A percentile compares a stretch with the other conserved stretches of the same genome.
Conservation (phyloP, 768 basidiomycete genomes). For the Rhizopogon vinicolor region DNA sequence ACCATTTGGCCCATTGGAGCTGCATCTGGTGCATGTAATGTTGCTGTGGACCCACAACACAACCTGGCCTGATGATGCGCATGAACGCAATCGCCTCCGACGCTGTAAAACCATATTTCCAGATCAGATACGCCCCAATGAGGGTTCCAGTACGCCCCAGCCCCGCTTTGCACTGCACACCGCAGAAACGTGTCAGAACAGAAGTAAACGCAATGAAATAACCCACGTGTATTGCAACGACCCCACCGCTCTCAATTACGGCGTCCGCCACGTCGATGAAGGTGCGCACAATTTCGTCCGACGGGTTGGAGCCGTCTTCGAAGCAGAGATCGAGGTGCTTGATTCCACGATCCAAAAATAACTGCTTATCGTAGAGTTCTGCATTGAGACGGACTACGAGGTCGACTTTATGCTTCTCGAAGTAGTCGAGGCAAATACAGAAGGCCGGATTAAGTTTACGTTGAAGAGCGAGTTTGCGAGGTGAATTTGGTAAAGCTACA, state of each 20-base stretch:
- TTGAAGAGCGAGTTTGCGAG: conserved; percentile 56
- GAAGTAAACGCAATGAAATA: conserved; percentile 5
- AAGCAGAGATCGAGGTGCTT: conserved; percentile 93
- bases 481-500: conserved; percentile 10
- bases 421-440: conserved; percentile 90
- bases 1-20: conserved; percentile 91
- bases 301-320: conserved; percentile 97
- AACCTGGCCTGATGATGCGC: conserved; percentile 94
- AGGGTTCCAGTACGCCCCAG: conserved; percentile 94
- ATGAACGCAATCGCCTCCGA: conserved; percentile 96
- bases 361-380: conserved; percentile 77
- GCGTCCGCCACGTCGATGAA: conserved; percentile 87
- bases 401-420: conserved; percentile 81
- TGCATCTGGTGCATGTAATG: conserved; percentile 96
- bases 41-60: conserved; percentile 88
- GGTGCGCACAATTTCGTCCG: conserved; percentile 88
- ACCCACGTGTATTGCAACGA: conserved; percentile 84
- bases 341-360: conserved; percentile 82
- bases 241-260: conserved; percentile 72
- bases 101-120: conserved; percentile 98
- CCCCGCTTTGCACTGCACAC: conserved; percentile 85
- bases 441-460: conserved; percentile 78
- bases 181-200: conserved; percentile 12
- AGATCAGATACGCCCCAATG: conserved; percentile 96
- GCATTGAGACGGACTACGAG: conserved; percentile 94